Conservation (phyloP, 305 asterid species). For the Fraxinus angustifolia region DNA sequence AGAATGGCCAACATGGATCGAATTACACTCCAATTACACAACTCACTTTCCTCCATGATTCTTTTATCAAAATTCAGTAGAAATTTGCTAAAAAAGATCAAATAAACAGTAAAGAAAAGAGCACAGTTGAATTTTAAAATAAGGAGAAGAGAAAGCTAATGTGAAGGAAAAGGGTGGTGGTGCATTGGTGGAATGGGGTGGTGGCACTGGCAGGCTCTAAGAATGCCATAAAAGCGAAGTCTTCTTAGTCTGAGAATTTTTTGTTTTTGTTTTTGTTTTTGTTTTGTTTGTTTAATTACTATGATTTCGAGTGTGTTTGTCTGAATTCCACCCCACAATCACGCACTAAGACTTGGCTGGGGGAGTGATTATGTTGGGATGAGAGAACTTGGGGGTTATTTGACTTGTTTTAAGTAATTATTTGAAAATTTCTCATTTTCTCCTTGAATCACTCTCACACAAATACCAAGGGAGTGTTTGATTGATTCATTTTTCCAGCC, state of each 20-base stretch:
- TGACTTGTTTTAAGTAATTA: background rate
- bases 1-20: slow-evolving; percentile 65
- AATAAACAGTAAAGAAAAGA: background rate
- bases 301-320: background rate
- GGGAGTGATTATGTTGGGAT: background rate
- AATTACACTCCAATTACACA: slow-evolving; percentile 66
- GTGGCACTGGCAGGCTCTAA: slow-evolving; percentile 10
- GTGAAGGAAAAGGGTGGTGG: slow-evolving; percentile 32
- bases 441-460: no score
- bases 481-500: no score
- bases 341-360: background rate
- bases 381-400: background rate
- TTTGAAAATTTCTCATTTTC: no score
- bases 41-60: slow-evolving; percentile 53
- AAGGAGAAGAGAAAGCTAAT: background rate
- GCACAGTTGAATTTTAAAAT: slow-evolving; percentile 20
- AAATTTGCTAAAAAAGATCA: slow-evolving; percentile 21
- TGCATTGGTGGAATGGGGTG: slow-evolving; percentile 21
- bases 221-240: background rate
- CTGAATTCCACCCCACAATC: background rate
- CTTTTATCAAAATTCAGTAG: slow-evolving; percentile 20
- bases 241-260: background rate
- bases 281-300: background rate
- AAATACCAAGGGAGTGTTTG: no score
- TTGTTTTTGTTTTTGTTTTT: background rate